Evolutionary conservation across 768 basidiomycete species (phyloP).

Genomic region (Crucibulum laeve): DNA sequence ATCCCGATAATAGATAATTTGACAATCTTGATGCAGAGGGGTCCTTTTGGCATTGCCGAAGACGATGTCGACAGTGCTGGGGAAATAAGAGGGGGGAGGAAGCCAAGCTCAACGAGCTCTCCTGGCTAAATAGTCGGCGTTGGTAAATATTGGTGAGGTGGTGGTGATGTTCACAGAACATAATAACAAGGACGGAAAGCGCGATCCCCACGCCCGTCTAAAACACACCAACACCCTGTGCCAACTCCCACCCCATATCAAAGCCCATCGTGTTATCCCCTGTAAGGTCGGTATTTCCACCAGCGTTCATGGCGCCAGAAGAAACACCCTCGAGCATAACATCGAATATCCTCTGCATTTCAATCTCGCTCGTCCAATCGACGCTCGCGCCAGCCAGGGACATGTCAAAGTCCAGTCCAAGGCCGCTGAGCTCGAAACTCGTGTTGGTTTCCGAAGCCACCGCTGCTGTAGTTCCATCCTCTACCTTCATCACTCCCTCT

Average conservation of each 20-base stretch:
- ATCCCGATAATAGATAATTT: no score
- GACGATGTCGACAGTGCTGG: no score
- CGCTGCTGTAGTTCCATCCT: no score
- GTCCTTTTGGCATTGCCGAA: no score
- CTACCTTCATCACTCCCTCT: constrained; percentile 2
- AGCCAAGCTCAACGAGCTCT: no score
- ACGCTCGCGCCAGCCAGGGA: constrained; percentile 13
- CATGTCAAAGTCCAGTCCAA: constrained; percentile 12
- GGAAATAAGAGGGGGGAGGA: no score
- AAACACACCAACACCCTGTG: constrained; percentile 18
- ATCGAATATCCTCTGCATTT: constrained; percentile 60
- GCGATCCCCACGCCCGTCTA: not conserved
- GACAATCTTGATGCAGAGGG: no score
- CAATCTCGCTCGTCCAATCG: constrained; percentile 41
- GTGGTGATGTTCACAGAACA: not conserved
- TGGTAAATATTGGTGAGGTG: not conserved
- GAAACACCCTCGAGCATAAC: constrained; percentile 31
- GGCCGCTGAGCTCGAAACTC: not conserved
- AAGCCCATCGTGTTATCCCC: not conserved
- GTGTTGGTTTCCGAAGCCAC: no score
- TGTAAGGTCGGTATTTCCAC: not conserved
- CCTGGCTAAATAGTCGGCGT: no score
- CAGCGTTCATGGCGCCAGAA: constrained; percentile 13
- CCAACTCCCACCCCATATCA: constrained; percentile 2
- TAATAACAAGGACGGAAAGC: not conserved